These are phyloP conservation scores for Rhizopus arrhizus DNA, from an alignment of 371 early-diverging fungal genomes.

Conservation along the genomic window DNA sequence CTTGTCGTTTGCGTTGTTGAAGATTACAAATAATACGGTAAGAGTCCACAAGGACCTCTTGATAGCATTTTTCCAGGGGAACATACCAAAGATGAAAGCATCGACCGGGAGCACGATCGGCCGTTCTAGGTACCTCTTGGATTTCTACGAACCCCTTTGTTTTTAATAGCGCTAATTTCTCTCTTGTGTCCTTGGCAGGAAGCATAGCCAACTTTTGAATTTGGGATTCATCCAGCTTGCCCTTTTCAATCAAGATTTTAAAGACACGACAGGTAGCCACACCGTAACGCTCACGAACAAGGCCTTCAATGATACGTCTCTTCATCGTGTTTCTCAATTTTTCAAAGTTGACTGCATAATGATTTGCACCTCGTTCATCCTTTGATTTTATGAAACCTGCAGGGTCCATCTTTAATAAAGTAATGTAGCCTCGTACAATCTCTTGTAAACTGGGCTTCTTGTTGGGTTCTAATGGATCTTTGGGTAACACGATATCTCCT, in stretches of 20 bases:
- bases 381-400: slow-evolving; percentile 67
- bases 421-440: slow-evolving; percentile 64
- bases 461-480: slow-evolving; percentile 49
- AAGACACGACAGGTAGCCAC: slow-evolving; percentile 72
- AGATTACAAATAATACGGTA: slow-evolving; percentile 72
- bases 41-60: slow-evolving; percentile 60
- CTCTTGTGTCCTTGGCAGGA: slow-evolving; percentile 71
- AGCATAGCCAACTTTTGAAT: slow-evolving; percentile 80
- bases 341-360: slow-evolving; percentile 69
- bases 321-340: slow-evolving; percentile 63
- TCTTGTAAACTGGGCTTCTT: slow-evolving; percentile 51
- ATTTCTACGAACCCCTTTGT: slow-evolving; percentile 75
- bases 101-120: slow-evolving; percentile 84
- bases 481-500: slow-evolving; percentile 59
- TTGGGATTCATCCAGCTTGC: slow-evolving; percentile 86
- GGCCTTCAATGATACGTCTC: slow-evolving; percentile 63
- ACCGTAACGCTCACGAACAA: slow-evolving; percentile 77
- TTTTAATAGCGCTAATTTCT: slow-evolving; percentile 67
- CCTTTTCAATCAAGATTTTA: slow-evolving; percentile 73
- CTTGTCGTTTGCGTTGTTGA: slow-evolving; percentile 68
- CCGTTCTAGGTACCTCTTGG: slow-evolving; percentile 87
- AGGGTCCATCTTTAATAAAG: slow-evolving; percentile 64
- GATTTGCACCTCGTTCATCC: slow-evolving; percentile 77
- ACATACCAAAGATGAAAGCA: slow-evolving; percentile 87
- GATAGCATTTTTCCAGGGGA: slow-evolving; percentile 63